phyloP scores from a whole-genome alignment of 495 filamentous ascomycete species.

The Thermothielavioides terrestris region DNA sequence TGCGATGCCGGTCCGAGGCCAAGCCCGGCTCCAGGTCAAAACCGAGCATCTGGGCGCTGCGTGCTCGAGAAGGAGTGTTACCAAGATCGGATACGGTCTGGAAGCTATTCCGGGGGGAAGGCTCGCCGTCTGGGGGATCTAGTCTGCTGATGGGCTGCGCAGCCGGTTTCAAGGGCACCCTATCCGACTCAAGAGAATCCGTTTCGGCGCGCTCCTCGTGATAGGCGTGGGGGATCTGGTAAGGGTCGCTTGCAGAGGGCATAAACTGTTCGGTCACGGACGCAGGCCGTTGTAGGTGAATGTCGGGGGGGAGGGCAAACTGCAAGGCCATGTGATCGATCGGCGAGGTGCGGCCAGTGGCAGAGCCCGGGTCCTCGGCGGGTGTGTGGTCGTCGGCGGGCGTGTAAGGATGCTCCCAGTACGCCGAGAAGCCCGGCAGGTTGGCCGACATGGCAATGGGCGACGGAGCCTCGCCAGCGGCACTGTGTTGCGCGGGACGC shows the following conservation, averaged over 20 bases:
- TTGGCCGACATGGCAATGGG: conserved; percentile 34
- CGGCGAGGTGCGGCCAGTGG: conserved; percentile 29
- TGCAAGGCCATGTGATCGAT: conserved; percentile 41
- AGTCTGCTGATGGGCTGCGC: conserved; percentile 60
- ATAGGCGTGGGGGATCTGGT: conserved; percentile 35
- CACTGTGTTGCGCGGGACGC: conserved; percentile 24
- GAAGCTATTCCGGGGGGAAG: conserved; percentile 54
- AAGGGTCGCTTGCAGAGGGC: conserved; percentile 25
- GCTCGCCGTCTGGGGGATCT: conserved; percentile 39
- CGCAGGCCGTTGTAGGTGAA: conserved; percentile 20
- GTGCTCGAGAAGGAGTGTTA: conserved; percentile 30
- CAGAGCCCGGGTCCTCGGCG: conserved; percentile 18
- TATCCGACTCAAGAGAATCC: conserved; percentile 61
- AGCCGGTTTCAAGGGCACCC: conserved; percentile 51
- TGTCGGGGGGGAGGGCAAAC: conserved; percentile 41
- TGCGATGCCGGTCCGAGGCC: conserved; percentile 32
- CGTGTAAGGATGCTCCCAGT: conserved; percentile 37
- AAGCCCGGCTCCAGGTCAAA: conserved; percentile 47
- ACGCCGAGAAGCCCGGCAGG: conserved; percentile 36
- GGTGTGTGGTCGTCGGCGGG: conserved; percentile 22
- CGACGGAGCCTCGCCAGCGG: conserved; percentile 18
- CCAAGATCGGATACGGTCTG: conserved; percentile 49
- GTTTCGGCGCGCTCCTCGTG: conserved; percentile 48
- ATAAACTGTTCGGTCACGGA: conserved; percentile 14
- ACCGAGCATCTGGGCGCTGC: conserved; percentile 38